These are phyloP conservation scores for Claviceps purpurea DNA, from an alignment of 2,329 filamentous ascomycete genomes.

Conservation along the genomic window DNA sequence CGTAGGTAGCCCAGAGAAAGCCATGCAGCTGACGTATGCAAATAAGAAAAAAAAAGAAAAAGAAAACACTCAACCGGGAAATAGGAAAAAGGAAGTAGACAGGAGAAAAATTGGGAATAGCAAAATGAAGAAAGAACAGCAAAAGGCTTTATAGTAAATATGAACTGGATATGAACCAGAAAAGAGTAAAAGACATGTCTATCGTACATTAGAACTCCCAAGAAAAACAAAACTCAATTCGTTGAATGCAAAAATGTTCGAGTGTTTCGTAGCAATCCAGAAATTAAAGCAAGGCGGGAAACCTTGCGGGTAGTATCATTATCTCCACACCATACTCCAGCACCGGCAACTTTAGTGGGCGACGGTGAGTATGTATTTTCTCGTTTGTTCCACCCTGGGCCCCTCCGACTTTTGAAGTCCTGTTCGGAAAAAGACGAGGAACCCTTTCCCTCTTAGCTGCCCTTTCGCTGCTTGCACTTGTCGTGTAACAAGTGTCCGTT, in stretches of 20 bases:
- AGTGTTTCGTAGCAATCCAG: not conserved
- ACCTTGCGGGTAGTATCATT: not conserved
- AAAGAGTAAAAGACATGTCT: not conserved
- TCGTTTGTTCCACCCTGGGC: not conserved
- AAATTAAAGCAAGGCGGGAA: not conserved
- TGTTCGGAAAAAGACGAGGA: too few species aligned
- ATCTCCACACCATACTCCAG: not conserved
- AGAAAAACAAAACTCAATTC: not conserved
- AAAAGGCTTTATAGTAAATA: too few species aligned
- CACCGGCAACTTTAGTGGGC: not conserved
- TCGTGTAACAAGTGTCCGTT: slow-evolving; percentile 80
- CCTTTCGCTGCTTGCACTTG: slow-evolving; percentile 64
- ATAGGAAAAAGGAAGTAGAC: not conserved
- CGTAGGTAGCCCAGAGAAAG: not conserved
- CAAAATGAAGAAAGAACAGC: not conserved
- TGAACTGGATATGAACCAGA: not conserved
- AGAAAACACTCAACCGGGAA: not conserved
- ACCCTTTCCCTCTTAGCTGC: not conserved
- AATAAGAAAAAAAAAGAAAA: not conserved
- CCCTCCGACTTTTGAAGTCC: not conserved
- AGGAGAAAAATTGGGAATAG: not conserved
- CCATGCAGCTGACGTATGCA: not conserved
- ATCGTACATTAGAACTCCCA: not conserved
- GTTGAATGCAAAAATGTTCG: not conserved
- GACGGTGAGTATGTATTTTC: not conserved